Evolutionary conservation across 2,329 filamentous ascomycete species (phyloP).

Genomic region (Diaporthe sp.): DNA sequence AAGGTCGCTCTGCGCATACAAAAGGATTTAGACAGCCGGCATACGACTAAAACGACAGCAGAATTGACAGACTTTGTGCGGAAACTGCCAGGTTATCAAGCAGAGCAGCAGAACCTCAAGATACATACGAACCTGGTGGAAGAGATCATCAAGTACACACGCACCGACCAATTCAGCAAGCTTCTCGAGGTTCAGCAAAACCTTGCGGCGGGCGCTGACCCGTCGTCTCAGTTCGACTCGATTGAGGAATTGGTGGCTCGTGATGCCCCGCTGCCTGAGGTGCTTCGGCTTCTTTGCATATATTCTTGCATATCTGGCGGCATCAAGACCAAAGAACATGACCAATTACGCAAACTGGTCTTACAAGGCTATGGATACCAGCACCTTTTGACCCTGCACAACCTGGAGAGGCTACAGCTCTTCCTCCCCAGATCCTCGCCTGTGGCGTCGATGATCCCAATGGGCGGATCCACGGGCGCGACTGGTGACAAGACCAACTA

Average conservation of each 20-base stretch:
- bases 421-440: constrained; percentile 82
- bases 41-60: constrained; percentile 86
- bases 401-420: constrained; percentile 89
- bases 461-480: constrained; percentile 67
- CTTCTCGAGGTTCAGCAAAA: constrained; percentile 96
- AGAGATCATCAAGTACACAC: constrained; percentile 93
- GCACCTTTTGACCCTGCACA: constrained; percentile 88
- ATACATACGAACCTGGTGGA: constrained; percentile 92
- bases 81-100: constrained; percentile 90
- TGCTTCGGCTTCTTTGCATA: constrained; percentile 87
- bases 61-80: constrained; percentile 96
- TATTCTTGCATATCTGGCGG: constrained; percentile 93
- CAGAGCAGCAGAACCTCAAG: constrained; percentile 92
- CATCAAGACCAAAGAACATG: constrained; percentile 87
- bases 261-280: constrained; percentile 81
- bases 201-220: constrained; percentile 88
- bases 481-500: constrained; percentile 88
- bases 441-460: constrained; percentile 83
- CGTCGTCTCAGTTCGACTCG: constrained; percentile 86
- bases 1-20: constrained; percentile 89
- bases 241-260: constrained; percentile 96
- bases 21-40: constrained; percentile 87
- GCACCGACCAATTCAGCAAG: constrained; percentile 88
- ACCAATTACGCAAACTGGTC: constrained; percentile 87
- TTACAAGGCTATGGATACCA: constrained; percentile 95